Conservation (phyloP, 1,284 basidiomycete species). For the Rhodotorula glutinis region DNA sequence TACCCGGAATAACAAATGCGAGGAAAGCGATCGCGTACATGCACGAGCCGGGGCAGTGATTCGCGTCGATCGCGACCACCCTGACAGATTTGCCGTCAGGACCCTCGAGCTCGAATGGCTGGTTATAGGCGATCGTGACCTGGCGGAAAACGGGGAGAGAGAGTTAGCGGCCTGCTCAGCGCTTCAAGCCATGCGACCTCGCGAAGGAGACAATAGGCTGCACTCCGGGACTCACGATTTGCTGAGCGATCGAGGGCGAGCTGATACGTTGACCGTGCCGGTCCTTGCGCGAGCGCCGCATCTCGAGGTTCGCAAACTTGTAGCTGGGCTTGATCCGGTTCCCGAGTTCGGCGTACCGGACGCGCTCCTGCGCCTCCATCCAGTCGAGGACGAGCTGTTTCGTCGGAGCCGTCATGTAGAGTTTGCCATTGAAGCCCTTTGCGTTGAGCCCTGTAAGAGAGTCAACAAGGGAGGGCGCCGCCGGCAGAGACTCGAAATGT, state of each 20-base stretch:
- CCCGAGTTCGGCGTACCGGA: slow-evolving; percentile 24
- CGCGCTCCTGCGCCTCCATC: slow-evolving; percentile 26
- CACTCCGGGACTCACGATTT: slow-evolving; percentile 21
- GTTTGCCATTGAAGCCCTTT: slow-evolving; percentile 26
- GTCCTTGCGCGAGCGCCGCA: slow-evolving; percentile 6
- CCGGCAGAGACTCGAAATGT: background rate
- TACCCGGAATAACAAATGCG: background rate
- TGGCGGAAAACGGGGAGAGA: background rate
- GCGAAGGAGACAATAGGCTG: no score
- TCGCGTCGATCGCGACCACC: slow-evolving; percentile 81
- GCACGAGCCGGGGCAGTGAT: slow-evolving; percentile 88
- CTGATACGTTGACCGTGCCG: no score
- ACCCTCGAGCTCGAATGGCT: slow-evolving; percentile 45
- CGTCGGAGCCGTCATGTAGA: slow-evolving; percentile 29
- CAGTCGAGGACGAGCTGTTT: slow-evolving; percentile 27
- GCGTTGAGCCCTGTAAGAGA: slow-evolving; percentile 26
- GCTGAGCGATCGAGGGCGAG: slow-evolving; percentile 10
- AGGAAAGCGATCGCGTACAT: slow-evolving; percentile 60
- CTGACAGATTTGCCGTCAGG: slow-evolving; percentile 62
- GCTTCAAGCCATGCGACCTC: no score
- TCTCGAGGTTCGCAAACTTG: slow-evolving; percentile 33
- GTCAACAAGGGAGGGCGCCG: background rate
- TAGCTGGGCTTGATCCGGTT: slow-evolving; percentile 2
- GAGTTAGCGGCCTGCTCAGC: no score
- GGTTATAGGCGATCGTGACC: slow-evolving; percentile 30